These are phyloP conservation scores for Akanthomyces dipterigenus DNA, from an alignment of 2,329 filamentous ascomycete species.

Conservation along the genomic window DNA sequence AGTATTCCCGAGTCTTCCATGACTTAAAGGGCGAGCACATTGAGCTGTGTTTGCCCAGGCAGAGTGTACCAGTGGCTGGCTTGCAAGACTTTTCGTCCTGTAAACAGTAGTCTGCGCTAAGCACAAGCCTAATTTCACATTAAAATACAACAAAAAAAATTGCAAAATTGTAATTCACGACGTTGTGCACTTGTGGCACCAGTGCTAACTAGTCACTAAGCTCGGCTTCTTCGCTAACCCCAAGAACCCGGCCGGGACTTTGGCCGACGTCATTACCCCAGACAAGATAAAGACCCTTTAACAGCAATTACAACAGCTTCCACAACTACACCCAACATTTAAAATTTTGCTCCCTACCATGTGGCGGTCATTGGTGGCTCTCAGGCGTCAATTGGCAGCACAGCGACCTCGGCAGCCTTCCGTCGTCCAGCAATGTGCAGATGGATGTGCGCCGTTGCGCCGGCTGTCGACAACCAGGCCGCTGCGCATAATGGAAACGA, in stretches of 20 bases:
- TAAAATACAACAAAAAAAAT: neutral
- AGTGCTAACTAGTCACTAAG: neutral
- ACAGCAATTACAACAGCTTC: neutral
- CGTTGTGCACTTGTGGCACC: neutral
- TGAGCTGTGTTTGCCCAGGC: constrained; percentile 22
- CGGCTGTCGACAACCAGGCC: constrained; percentile 30
- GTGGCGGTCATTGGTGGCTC: neutral
- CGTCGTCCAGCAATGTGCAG: neutral
- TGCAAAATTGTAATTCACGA: too few species aligned
- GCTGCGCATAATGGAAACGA: constrained; percentile 58
- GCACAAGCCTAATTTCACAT: neutral
- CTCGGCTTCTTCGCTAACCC: neutral
- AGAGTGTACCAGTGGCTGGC: constrained; percentile 19
- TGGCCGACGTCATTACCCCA: neutral
- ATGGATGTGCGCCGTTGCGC: neutral
- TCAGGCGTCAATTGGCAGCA: neutral
- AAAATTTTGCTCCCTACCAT: neutral
- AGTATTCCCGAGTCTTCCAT: constrained; percentile 24
- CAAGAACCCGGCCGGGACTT: constrained; percentile 4
- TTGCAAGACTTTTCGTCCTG: constrained; percentile 22
- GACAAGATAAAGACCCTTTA: neutral
- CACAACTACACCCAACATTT: neutral
- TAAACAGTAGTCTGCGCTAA: neutral
- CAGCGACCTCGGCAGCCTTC: too few species aligned
- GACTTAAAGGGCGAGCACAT: constrained; percentile 24